These are phyloP conservation scores for Lasiosphaeris hirsuta DNA, from an alignment of 495 filamentous ascomycete species.

Conservation along the genomic window DNA sequence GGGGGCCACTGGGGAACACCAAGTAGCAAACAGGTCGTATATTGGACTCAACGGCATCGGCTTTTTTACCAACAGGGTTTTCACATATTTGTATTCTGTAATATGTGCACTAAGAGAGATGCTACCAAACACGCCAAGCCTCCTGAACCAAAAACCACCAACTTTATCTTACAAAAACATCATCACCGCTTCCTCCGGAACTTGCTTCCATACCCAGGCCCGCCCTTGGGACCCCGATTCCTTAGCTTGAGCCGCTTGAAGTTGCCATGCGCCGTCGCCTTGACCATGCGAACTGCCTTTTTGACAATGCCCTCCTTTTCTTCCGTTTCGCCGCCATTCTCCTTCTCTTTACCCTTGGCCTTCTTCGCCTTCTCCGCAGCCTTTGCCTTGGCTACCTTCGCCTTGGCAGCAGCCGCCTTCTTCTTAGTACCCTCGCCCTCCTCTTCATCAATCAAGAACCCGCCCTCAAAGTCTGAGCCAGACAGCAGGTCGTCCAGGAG, in stretches of 20 bases:
- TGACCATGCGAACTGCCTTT: constrained; percentile 62
- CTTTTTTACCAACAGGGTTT: too few relatives aligned
- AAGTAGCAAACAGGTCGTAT: too few relatives aligned
- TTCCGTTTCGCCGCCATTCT: constrained; percentile 34
- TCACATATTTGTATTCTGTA: too few relatives aligned
- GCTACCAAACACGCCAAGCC: background rate
- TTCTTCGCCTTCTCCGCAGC: constrained; percentile 20
- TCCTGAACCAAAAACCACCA: background rate
- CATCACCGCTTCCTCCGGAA: constrained; percentile 45
- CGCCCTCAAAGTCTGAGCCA: constrained; percentile 25
- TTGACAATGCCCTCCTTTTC: constrained; percentile 52
- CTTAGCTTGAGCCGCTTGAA: constrained; percentile 78
- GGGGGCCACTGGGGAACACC: too few relatives aligned
- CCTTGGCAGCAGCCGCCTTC: constrained; percentile 27
- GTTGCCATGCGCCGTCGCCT: constrained; percentile 73
- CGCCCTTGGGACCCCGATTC: constrained; percentile 54
- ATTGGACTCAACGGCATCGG: too few relatives aligned
- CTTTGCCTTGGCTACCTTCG: background rate
- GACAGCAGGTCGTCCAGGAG: constrained; percentile 14
- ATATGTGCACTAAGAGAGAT: background rate
- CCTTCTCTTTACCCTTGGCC: constrained; percentile 35
- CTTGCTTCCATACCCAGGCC: constrained; percentile 45
- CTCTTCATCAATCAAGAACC: constrained; percentile 23
- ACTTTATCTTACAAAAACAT: background rate
- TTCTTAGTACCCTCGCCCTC: constrained; percentile 30